Evolutionary conservation across 352 stramenopile genomes (phyloP).

Genomic region (Globisporangium cystogenes): DNA sequence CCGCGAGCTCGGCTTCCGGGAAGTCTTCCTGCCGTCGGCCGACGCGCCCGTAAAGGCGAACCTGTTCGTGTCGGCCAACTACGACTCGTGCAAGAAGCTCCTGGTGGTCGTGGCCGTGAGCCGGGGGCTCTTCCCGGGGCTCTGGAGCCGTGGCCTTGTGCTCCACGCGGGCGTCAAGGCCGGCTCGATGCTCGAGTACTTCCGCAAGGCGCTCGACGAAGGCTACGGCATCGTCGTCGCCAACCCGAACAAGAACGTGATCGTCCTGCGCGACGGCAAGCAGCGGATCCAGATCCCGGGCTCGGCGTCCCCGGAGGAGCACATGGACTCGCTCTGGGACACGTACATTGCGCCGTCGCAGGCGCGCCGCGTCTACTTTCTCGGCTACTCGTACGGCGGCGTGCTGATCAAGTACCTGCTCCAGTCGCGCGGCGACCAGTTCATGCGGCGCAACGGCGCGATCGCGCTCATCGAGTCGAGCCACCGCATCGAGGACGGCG

Average conservation of each 20-base stretch:
- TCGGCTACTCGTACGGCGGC: constrained; percentile 86
- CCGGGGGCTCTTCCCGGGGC: constrained; percentile 66
- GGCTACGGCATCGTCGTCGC: constrained; percentile 85
- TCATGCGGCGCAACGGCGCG: constrained; percentile 82
- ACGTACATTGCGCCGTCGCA: constrained; percentile 56
- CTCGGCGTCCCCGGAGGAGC: constrained; percentile 78
- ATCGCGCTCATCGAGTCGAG: constrained; percentile 86
- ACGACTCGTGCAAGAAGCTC: constrained; percentile 72
- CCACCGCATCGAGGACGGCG: constrained; percentile 80
- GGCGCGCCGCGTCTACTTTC: constrained; percentile 74
- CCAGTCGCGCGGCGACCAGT: constrained; percentile 78
- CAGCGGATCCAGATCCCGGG: constrained; percentile 79
- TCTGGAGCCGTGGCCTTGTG: constrained; percentile 83
- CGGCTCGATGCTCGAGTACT: constrained; percentile 87
- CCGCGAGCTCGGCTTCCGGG: constrained; percentile 67
- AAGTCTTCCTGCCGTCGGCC: constrained; percentile 64
- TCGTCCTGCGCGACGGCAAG: constrained; percentile 75
- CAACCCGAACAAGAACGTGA: constrained; percentile 90
- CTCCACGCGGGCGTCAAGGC: constrained; percentile 84
- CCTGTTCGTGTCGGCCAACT: constrained; percentile 81
- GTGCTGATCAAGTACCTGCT: constrained; percentile 88
- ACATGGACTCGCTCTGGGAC: constrained; percentile 89
- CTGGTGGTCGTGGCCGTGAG: constrained; percentile 85
- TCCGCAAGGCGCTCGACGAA: constrained; percentile 81
- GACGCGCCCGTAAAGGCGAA: constrained; percentile 78